phyloP scores from a whole-genome alignment of 2,329 filamentous ascomycete genomes.

The Bipolaris gigantea region DNA sequence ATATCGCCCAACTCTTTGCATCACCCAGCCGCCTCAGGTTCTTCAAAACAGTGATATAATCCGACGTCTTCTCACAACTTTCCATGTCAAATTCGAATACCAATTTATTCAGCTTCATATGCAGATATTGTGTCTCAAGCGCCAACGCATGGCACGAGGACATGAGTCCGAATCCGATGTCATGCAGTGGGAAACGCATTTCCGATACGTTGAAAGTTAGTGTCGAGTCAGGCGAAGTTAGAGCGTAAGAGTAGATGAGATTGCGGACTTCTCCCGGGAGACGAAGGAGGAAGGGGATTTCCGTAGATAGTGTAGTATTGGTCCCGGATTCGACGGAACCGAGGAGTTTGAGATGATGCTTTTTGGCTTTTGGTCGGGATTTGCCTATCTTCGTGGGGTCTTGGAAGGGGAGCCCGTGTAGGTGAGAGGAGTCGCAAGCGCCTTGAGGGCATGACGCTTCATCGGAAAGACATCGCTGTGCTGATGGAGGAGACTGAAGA shows the following conservation, averaged over 20 bases:
- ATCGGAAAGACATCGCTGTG: background rate
- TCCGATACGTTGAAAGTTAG: slow-evolving; percentile 5
- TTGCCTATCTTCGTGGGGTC: background rate
- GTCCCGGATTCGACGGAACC: background rate
- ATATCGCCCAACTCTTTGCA: background rate
- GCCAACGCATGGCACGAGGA: slow-evolving; percentile 17
- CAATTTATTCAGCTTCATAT: slow-evolving; percentile 13
- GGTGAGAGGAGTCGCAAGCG: too few species aligned
- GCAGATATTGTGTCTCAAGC: slow-evolving; percentile 16
- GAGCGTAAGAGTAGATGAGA: slow-evolving; percentile 15
- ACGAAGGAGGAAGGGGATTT: slow-evolving; percentile 9
- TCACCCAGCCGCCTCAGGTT: background rate
- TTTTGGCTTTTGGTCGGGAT: background rate
- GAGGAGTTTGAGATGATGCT: slow-evolving; percentile 6
- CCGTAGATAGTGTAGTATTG: background rate
- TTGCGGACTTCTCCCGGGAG: slow-evolving; percentile 19
- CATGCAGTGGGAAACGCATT: slow-evolving; percentile 14
- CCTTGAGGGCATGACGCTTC: background rate
- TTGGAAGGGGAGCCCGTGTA: background rate
- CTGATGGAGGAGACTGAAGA: background rate
- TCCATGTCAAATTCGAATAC: background rate
- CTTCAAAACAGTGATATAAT: background rate
- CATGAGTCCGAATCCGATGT: slow-evolving; percentile 18
- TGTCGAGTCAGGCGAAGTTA: slow-evolving; percentile 4
- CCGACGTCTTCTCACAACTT: too few species aligned